Evolutionary conservation across 305 asterid genomes (phyloP).

Genomic region (Striga hermonthica): DNA sequence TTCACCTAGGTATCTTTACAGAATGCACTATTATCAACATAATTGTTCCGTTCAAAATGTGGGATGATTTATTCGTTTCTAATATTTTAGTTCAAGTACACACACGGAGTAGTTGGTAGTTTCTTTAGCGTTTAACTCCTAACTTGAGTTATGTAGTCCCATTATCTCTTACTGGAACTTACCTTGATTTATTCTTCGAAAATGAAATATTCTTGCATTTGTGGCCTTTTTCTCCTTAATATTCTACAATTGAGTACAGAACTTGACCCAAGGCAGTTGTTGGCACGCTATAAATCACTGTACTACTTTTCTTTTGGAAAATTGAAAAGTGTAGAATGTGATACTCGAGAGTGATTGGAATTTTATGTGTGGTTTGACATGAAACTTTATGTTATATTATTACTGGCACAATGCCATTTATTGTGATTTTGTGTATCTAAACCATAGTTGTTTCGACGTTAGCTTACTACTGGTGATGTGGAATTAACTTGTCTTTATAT

Average conservation of each 20-base stretch:
- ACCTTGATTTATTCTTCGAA: conserved; percentile 19
- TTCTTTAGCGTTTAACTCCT: conserved; percentile 1
- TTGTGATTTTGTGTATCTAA: not conserved
- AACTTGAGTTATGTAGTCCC: conserved; percentile 3
- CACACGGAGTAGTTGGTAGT: conserved; percentile 7
- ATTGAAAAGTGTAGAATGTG: too few species aligned
- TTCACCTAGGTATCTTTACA: conserved; percentile 65
- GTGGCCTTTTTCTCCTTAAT: not conserved
- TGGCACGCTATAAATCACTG: too few species aligned
- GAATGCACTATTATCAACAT: conserved; percentile 19
- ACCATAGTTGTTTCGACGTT: not conserved
- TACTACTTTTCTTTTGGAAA: not conserved
- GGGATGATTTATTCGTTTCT: not conserved
- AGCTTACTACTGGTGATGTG: conserved; percentile 4
- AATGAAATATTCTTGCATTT: conserved; percentile 29
- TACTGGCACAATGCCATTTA: not conserved
- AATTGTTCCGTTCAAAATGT: not conserved
- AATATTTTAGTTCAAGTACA: not conserved
- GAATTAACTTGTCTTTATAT: conserved; percentile 1
- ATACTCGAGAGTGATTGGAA: too few species aligned
- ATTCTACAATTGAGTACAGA: conserved; percentile 16
- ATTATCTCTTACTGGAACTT: conserved; percentile 9
- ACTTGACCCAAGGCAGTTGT: not conserved
- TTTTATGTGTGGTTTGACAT: conserved; percentile 23
- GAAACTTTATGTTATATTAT: conserved; percentile 16